Base-by-base conservation (phyloP, 1,284 basidiomycete species). In the Waitea zeae region DNA sequence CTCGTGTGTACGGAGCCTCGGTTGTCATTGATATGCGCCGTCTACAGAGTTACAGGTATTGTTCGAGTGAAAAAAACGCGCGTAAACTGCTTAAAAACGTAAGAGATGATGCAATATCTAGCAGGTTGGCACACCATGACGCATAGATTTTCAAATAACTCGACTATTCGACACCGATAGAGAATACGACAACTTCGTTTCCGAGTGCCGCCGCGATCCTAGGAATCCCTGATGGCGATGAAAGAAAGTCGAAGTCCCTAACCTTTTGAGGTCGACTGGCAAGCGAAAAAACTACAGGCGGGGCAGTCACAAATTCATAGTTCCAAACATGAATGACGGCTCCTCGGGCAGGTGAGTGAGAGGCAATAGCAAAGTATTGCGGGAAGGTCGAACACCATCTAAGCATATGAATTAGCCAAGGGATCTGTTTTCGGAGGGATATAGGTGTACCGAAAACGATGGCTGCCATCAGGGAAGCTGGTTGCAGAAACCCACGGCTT, bases 361-460 rank as follows among this genome's bases (percentile, higher is more conserved):
- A 62, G 3, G 77, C 73, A 35, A 82, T 68, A 20, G 75, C 80
- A 52, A 84, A 84, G 44, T 73, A 72, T 36, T 78, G 72, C 4
- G 76, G 64, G 47, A 67, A 68, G 4, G 73, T 74, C n/a, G 64
- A 68, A 43, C 73, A 82, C 80, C 80, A 84, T 36, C 79, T 81
- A 40, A 17, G 6, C 9, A 17, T n/a, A n/a, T n/a, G 12, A 12
- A 14, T 20, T 12, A 5, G 12, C 7, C 22, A 33, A 37, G 35
- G 9, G 20, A 33, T 12, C 14, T 27, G 20, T 35, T 29, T 46
- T 38, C 41, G 34, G 31, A 39, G 38, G 17, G 27, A 36, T 42
- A 22, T 12, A 33, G 36, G 20, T 31, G 29, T 51, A 77, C 80
- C 79, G 64, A 53, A 86, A 83, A 32, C 61, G 56, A 41, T 70